These are phyloP conservation scores for Leptographium wingfieldii DNA, from an alignment of 2,329 filamentous ascomycete genomes.

Conservation along the genomic window DNA sequence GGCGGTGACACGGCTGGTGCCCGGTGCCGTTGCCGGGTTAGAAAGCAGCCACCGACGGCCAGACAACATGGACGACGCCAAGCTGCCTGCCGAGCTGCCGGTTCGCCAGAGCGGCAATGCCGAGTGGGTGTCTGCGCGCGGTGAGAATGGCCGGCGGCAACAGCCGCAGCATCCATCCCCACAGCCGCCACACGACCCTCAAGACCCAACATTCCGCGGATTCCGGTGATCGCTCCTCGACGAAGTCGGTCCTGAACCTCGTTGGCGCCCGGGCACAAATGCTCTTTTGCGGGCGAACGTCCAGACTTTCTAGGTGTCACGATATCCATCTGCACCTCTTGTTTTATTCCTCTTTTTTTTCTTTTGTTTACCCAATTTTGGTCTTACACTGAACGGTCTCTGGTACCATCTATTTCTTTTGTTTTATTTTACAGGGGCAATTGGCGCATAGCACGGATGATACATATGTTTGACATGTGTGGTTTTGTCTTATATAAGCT, in stretches of 20 bases:
- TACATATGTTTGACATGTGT: constrained; percentile 7
- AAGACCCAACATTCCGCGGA: constrained; percentile 13
- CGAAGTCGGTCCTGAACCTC: no score
- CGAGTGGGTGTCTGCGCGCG: constrained; percentile 24
- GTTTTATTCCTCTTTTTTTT: neutral
- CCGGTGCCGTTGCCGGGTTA: constrained; percentile 24
- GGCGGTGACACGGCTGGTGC: constrained; percentile 56
- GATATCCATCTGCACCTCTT: neutral
- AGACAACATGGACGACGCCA: constrained; percentile 37
- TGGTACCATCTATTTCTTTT: constrained; percentile 4
- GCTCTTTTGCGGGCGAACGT: neutral
- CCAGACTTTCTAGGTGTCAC: neutral
- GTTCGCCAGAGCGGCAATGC: constrained; percentile 24
- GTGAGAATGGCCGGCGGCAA: constrained; percentile 19
- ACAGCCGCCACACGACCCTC: constrained; percentile 10
- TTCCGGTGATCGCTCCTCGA: constrained; percentile 1
- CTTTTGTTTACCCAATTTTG: neutral
- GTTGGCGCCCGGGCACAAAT: neutral
- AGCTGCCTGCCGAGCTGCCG: constrained; percentile 48
- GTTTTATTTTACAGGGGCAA: neutral
- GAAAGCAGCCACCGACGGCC: constrained; percentile 13
- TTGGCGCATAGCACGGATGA: constrained; percentile 12
- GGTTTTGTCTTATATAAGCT: neutral
- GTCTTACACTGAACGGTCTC: neutral
- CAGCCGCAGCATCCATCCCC: constrained; percentile 5